A percentile compares a stretch with the other conserved stretches of the same genome.
Evolutionary conservation across 768 basidiomycete species (phyloP).

Genomic region (Galerina sulciceps): DNA sequence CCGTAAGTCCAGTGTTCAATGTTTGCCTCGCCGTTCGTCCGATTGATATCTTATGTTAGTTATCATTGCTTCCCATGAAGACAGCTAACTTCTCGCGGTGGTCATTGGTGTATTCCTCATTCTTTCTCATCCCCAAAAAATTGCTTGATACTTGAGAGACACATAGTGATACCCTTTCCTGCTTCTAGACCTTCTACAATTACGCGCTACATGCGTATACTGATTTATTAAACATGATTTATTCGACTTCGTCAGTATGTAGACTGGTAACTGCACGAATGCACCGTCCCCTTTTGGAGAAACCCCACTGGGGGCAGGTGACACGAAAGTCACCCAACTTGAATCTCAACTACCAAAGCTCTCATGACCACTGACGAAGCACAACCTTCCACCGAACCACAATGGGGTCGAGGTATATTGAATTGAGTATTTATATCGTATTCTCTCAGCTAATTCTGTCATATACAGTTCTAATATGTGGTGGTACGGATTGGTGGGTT

Average conservation of each 20-base stretch:
- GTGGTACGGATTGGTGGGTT: slow-evolving; percentile 86
- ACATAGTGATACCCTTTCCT: no score
- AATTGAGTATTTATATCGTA: slow-evolving; percentile 13
- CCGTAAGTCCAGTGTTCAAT: slow-evolving; percentile 33
- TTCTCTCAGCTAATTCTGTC: slow-evolving; percentile 21
- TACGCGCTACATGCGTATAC: not conserved
- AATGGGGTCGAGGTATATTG: slow-evolving; percentile 48
- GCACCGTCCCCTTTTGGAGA: slow-evolving; percentile 27
- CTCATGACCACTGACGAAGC: slow-evolving; percentile 27
- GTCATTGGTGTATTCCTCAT: not conserved
- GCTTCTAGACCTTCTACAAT: not conserved
- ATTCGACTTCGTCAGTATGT: slow-evolving; percentile 4
- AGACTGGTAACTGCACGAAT: slow-evolving; percentile 16
- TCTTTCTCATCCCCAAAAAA: not conserved
- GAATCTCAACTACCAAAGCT: slow-evolving; percentile 17
- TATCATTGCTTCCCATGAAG: slow-evolving; percentile 18
- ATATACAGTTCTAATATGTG: slow-evolving; percentile 75
- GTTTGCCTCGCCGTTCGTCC: slow-evolving; percentile 1
- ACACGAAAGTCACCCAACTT: slow-evolving; percentile 13
- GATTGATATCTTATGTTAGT: not conserved
- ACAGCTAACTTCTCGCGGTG: no score
- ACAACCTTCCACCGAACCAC: slow-evolving; percentile 32
- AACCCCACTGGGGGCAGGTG: slow-evolving; percentile 15
- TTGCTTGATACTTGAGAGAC: no score
- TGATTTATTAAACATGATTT: not conserved